Base-by-base conservation (phyloP, 192 early-diverging fungal genomes). In the Pilaira anomala region DNA sequence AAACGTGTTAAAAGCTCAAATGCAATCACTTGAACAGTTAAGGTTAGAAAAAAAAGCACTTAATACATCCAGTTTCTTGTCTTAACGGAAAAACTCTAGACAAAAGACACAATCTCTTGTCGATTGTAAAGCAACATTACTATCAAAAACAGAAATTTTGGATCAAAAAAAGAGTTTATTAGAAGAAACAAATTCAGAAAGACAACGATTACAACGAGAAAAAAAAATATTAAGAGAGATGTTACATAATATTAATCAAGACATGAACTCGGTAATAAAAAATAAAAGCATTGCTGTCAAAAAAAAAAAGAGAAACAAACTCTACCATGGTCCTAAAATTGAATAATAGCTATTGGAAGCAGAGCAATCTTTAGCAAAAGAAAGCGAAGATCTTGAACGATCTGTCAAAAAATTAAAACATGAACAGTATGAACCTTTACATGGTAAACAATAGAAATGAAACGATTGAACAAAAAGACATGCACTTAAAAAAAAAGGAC, bases 401-500 rank as follows among this genome's bases (percentile, higher is more conserved):
- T 36, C 52, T 41, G 59, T 67, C 18, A 13, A 49, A 12, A 33
- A 40, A 30, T 48, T 70, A 19, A 55, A 62, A 26, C 48, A 54
- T 22, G 51, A 63, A 26, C 60, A 71, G 55, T 76, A 71, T 55
- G 65, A 76, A 21, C 68, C 68, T 29, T 41, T 76, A 21, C 64
- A 71, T 36, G 65, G 74, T 76, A 67, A 29, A 19, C 2, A 6
- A 1, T 13, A 7, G 14, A 26, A n/a, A 30, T 44, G 33, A 9
- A 36, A 11, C 16, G 13, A 29, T 45, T 18, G 25, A 4, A 26
- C 24, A 24, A 21, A 36, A 36, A 33, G 7, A n/a, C n/a, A n/a
- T n/a, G n/a, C n/a, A n/a, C n/a, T n/a, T n/a, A 33, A 33, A 33
- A 33, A 33, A 7, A 33, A 33, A 33, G 2, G 3, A 63, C 8